These are phyloP conservation scores for Suhomyces sp. DNA, from an alignment of 805 yeast species.

Conservation along the genomic window DNA sequence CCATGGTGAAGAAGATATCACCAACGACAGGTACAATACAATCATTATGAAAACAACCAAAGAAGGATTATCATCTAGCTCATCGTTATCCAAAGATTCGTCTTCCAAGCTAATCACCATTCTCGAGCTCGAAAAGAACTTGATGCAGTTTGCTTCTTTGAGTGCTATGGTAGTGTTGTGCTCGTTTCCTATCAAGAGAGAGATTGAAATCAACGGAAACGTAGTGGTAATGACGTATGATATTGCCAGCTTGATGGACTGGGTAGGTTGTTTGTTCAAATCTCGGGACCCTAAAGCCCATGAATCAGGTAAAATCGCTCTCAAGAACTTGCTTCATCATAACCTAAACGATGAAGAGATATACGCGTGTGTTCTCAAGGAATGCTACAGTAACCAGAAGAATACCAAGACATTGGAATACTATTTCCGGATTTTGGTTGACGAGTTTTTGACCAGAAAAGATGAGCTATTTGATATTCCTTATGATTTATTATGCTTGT, in stretches of 20 bases:
- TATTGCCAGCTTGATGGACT: slow-evolving; percentile 59
- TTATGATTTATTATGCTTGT: slow-evolving; percentile 69
- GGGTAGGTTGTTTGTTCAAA: slow-evolving; percentile 75
- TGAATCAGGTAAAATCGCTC: slow-evolving; percentile 65
- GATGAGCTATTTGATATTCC: slow-evolving; percentile 47
- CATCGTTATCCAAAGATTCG: slow-evolving; percentile 38
- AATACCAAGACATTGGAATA: slow-evolving; percentile 54
- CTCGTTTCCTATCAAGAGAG: slow-evolving; percentile 63
- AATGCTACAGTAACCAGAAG: slow-evolving; percentile 62
- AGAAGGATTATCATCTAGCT: slow-evolving; percentile 23
- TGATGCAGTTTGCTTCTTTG: slow-evolving; percentile 66
- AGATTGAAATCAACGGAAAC: slow-evolving; percentile 45
- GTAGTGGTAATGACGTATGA: slow-evolving; percentile 64
- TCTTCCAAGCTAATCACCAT: slow-evolving; percentile 26
- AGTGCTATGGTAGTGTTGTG: slow-evolving; percentile 84
- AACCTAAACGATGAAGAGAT: slow-evolving; percentile 56
- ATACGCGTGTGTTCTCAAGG: slow-evolving; percentile 58
- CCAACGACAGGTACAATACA: slow-evolving; percentile 61
- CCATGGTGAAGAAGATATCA: slow-evolving; percentile 64
- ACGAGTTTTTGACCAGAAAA: slow-evolving; percentile 50
- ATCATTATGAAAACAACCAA: slow-evolving; percentile 48
- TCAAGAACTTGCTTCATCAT: slow-evolving; percentile 59
- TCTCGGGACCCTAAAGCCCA: slow-evolving; percentile 57
- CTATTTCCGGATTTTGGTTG: slow-evolving; percentile 71
- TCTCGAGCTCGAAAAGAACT: slow-evolving; percentile 73